Base-by-base conservation (phyloP, 495 filamentous ascomycete genomes). In the Xylaria flabelliformis region DNA sequence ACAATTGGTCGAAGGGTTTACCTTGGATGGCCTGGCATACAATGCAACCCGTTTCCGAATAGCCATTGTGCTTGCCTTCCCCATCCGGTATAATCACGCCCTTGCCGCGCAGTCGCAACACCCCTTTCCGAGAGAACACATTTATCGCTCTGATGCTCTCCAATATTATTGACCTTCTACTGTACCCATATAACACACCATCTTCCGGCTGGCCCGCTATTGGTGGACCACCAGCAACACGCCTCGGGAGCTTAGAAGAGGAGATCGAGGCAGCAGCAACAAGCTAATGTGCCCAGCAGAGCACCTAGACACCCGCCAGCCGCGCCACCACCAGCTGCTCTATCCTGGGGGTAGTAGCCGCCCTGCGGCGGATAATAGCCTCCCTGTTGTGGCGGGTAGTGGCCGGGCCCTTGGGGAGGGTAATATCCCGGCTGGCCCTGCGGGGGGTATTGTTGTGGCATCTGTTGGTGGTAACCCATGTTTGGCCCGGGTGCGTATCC, bases 261-360 rank as follows among this genome's bases (percentile, higher is more conserved):
- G 24, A 80, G 78, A 32, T 86, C 85, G 66, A 86, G 71, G 71
- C 85, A 86, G 78, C 85, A 86, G 70, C 85, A 86, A 76, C 83
- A 84, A 1, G 85, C 85, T 65, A 85, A 71, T 62, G 75, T 73
- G 0, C 80, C 83, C 1, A 84, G 56, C 55, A 84, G 70, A 0
- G 79, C 79, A 36, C 79, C 79, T 13, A 84, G 42, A 44, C 83
- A 80, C 17, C 80, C 80, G 56, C 75, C 65, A 10, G 50, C 50
- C 4, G 65, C 50, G 36, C 50, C 69, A 13, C 56, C n/a, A 19
- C 62, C 48, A 19, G 44, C 76, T 67, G 9, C 74, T 72, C 48
- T 72, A 3, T 78, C 24, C 55, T 73, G 68, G 46, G 75, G 71
- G 53, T 80, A 74, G 50, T 71, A 71, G 24, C 69, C 69, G 56